Evolutionary conservation across 805 yeast species (phyloP).

Genomic region (Cyberlindnera veronae): DNA sequence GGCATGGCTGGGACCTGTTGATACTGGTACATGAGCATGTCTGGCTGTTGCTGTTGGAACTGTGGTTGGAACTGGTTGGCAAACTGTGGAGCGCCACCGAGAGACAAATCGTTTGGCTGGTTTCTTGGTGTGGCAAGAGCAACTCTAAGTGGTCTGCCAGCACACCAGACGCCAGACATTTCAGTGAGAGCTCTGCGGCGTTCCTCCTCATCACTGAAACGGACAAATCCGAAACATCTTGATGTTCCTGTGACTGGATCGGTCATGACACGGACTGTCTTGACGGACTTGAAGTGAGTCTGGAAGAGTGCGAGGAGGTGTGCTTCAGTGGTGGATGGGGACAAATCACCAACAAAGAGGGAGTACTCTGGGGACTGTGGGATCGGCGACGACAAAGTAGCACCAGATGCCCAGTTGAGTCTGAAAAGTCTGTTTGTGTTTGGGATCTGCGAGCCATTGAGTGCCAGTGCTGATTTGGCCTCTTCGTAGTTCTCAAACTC

Average conservation of each 20-base stretch:
- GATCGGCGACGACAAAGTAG: conserved; percentile 67
- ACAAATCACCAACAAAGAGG: conserved; percentile 77
- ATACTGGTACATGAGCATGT: conserved; percentile 20
- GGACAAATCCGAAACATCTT: conserved; percentile 76
- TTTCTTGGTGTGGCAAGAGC: conserved; percentile 77
- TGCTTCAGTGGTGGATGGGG: conserved; percentile 78
- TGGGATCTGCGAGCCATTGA: conserved; percentile 66
- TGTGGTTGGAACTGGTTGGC: conserved; percentile 18
- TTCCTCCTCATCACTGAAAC: conserved; percentile 69
- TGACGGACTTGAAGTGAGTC: conserved; percentile 58
- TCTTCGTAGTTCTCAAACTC: conserved; percentile 68
- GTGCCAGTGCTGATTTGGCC: conserved; percentile 63
- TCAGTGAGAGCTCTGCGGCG: conserved; percentile 64
- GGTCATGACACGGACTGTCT: conserved; percentile 82
- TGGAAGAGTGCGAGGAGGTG: conserved; percentile 72
- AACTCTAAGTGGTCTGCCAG: conserved; percentile 72
- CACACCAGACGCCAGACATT: conserved; percentile 80
- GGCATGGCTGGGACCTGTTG: conserved; percentile 23
- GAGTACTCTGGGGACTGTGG: conserved; percentile 75
- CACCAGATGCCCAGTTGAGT: conserved; percentile 83
- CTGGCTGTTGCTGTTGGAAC: conserved; percentile 22
- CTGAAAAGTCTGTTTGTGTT: conserved; percentile 62
- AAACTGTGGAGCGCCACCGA: conserved; percentile 5
- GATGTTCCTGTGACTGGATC: conserved; percentile 78
- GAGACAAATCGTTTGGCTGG: conserved; percentile 17